These are phyloP conservation scores for Amanita exitialis DNA, from an alignment of 768 basidiomycete species.

Conservation along the genomic window DNA sequence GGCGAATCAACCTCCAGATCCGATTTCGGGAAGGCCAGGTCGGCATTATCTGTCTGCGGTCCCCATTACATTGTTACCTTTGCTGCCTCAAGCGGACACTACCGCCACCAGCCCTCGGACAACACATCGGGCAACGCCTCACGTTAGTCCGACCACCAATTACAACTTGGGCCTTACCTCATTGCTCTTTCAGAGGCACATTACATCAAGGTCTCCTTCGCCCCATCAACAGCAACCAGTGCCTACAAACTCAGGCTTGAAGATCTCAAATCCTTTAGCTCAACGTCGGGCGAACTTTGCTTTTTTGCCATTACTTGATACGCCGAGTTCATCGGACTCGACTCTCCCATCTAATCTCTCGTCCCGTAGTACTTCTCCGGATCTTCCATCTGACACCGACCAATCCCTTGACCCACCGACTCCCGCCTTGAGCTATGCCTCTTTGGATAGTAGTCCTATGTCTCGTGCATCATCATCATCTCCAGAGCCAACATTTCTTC, in stretches of 20 bases:
- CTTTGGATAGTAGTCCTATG: constrained; percentile 25
- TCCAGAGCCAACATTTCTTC: constrained; percentile 20
- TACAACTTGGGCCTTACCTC: constrained; percentile 8
- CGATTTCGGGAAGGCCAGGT: constrained; percentile 26
- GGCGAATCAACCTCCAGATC: constrained; percentile 41
- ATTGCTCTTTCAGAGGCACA: constrained; percentile 6
- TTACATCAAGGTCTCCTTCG: not conserved
- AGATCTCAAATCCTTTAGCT: constrained; percentile 3
- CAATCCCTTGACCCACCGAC: constrained; percentile 24
- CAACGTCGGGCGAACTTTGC: constrained; percentile 11
- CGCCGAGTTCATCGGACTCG: constrained; percentile 15
- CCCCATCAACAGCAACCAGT: not conserved
- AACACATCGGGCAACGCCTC: constrained; percentile 6
- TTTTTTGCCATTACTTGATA: constrained; percentile 25
- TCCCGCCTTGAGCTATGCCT: constrained; percentile 25
- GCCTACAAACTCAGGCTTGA: not conserved
- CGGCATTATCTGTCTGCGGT: constrained; percentile 40
- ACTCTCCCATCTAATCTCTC: constrained; percentile 11
- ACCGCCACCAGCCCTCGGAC: constrained; percentile 3
- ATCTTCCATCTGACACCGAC: constrained; percentile 18
- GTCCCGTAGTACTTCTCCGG: constrained; percentile 13
- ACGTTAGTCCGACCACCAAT: constrained; percentile 8
- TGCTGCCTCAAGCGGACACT: constrained; percentile 24
- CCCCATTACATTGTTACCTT: constrained; percentile 54
- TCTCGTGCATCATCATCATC: constrained; percentile 24